Conservation (phyloP, 192 early-diverging fungal genomes). For the Backusella psychrophila region DNA sequence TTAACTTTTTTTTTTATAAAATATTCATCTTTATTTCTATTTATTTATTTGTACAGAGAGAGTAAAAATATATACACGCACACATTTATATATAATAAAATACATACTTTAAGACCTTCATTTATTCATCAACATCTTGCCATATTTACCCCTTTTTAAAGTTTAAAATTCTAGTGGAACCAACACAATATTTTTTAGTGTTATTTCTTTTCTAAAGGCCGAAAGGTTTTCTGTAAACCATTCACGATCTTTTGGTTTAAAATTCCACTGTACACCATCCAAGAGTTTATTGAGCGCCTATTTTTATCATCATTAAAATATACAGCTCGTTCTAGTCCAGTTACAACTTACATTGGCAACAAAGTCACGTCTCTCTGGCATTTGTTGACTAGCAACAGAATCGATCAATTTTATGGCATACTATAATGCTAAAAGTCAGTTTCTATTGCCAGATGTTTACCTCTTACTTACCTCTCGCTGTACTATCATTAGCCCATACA, state of each 20-base stretch:
- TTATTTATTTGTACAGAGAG: neutral
- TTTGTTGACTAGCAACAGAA: constrained; percentile 51
- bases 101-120: too few species aligned
- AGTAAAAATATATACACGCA: neutral
- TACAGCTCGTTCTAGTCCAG: neutral
- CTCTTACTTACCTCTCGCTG: constrained; percentile 51
- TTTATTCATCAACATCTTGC: too few species aligned
- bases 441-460: neutral
- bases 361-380: constrained; percentile 39
- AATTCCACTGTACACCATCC: constrained; percentile 54
- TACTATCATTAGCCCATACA: constrained; percentile 75
- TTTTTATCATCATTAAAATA: neutral
- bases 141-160: neutral
- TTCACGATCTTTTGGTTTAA: constrained; percentile 56
- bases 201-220: constrained; percentile 49
- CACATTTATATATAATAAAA: neutral
- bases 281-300: constrained; percentile 52
- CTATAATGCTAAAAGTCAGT: neutral
- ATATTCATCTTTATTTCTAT: too few species aligned
- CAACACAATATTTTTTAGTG: constrained; percentile 14
- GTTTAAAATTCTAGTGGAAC: constrained; percentile 14
- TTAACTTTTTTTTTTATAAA: neutral
- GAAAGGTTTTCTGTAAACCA: constrained; percentile 64
- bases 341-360: constrained; percentile 28
- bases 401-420: constrained; percentile 52